phyloP scores from a whole-genome alignment of 805 yeast species.

The Tanozyma kutaoensis region DNA sequence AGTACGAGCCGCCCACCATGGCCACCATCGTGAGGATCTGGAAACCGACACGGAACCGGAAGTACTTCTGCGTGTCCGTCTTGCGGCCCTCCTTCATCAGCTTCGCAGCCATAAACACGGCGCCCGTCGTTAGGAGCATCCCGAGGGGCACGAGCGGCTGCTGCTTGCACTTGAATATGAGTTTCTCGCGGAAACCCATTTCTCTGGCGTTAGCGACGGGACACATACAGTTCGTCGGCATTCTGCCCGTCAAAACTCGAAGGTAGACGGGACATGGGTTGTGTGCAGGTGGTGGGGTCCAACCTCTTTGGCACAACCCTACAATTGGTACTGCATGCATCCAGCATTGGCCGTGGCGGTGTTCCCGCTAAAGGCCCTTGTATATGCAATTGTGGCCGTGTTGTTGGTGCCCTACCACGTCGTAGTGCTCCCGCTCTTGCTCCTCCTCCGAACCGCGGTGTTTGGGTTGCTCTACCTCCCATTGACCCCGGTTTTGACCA shows the following conservation, averaged over 20 bases:
- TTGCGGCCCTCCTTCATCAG: constrained; percentile 64
- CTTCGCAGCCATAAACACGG: constrained; percentile 66
- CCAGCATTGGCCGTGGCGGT: constrained; percentile 1
- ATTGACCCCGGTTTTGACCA: constrained; percentile 4
- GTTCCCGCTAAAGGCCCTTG: constrained; percentile 5
- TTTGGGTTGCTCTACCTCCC: constrained; percentile 7
- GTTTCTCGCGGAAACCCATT: constrained; percentile 37
- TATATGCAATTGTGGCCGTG: constrained; percentile 2
- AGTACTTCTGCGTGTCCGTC: constrained; percentile 70
- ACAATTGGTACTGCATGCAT: too few species aligned
- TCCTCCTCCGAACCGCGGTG: constrained; percentile 6
- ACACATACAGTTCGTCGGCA: constrained; percentile 33
- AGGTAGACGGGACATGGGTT: too few species aligned
- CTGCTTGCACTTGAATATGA: constrained; percentile 53
- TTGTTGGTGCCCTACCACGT: constrained; percentile 4
- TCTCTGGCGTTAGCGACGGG: constrained; percentile 10
- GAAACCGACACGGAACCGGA: constrained; percentile 78
- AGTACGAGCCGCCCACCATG: constrained; percentile 65
- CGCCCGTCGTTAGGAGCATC: constrained; percentile 62
- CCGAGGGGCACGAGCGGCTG: constrained; percentile 90
- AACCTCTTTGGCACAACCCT: too few species aligned
- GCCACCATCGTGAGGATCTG: constrained; percentile 80
- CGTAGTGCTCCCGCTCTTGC: constrained; percentile 4
- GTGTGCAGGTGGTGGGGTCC: too few species aligned
- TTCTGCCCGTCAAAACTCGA: constrained; percentile 32